Conservation (phyloP, 2,329 filamentous ascomycete species). For the Pseudogymnoascus sp. region DNA sequence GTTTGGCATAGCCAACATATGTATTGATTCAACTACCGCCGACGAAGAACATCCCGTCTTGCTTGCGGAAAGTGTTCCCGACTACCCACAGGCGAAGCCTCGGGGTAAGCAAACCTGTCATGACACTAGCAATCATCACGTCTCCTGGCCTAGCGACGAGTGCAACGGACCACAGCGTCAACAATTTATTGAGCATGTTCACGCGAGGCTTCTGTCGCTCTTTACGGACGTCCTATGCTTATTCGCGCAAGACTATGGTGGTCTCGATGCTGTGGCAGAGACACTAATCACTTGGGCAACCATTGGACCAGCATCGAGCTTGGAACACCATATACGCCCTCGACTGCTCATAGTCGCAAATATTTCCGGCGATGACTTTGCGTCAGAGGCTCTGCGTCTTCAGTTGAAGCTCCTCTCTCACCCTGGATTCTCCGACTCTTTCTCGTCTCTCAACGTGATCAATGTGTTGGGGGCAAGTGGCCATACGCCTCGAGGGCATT, state of each 20-base stretch:
- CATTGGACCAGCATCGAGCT: constrained; percentile 17
- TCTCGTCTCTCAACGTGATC: constrained; percentile 16
- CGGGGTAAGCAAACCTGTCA: constrained; percentile 14
- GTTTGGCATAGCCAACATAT: constrained; percentile 16
- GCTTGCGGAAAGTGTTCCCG: constrained; percentile 15
- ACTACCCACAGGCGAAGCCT: constrained; percentile 9
- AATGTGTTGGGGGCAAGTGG: constrained; percentile 10
- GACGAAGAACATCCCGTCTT: constrained; percentile 16
- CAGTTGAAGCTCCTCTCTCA: constrained; percentile 11
- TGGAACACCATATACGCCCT: constrained; percentile 14
- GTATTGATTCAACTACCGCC: constrained; percentile 12
- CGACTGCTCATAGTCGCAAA: constrained; percentile 15
- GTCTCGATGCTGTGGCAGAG: constrained; percentile 15
- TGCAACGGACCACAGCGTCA: constrained; percentile 5
- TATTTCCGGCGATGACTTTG: constrained; percentile 12
- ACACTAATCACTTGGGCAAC: constrained; percentile 15
- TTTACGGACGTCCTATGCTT: constrained; percentile 24
- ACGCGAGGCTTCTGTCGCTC: constrained; percentile 17
- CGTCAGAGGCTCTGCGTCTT: constrained; percentile 12
- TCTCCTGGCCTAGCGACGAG: constrained; percentile 12
- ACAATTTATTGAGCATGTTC: constrained; percentile 13
- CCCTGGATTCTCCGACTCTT: constrained; percentile 14
- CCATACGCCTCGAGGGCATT: constrained; percentile 3
- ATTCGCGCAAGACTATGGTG: constrained; percentile 21
- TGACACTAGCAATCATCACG: constrained; percentile 13